A percentile compares a stretch with the other conserved stretches of the same genome.
Conservation (phyloP, 805 yeast species). For the Saturnispora kantuleensis region DNA sequence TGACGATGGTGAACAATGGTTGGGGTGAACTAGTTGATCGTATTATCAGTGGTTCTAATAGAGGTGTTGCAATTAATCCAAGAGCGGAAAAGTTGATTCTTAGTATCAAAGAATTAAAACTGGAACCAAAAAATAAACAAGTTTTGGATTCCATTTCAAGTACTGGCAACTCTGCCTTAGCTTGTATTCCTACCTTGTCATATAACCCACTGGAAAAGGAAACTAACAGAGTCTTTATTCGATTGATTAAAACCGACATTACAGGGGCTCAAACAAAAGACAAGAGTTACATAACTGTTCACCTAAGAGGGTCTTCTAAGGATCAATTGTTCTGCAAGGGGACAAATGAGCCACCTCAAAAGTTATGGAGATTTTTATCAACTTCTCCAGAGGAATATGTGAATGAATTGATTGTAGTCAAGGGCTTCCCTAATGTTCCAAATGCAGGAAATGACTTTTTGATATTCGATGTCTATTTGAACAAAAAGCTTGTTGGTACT, state of each 20-base stretch:
- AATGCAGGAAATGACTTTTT: slow-evolving; percentile 44
- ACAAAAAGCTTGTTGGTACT: slow-evolving; percentile 54
- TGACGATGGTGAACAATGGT: slow-evolving; percentile 45
- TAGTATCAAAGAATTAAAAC: slow-evolving; percentile 62
- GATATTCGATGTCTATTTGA: slow-evolving; percentile 46
- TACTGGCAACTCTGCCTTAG: slow-evolving; percentile 34
- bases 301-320: slow-evolving; percentile 42
- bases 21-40: slow-evolving; percentile 85
- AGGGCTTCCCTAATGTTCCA: slow-evolving; percentile 34
- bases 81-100: slow-evolving; percentile 64
- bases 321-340: slow-evolving; percentile 54
- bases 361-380: slow-evolving; percentile 63
- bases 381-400: slow-evolving; percentile 61
- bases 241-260: slow-evolving; percentile 37
- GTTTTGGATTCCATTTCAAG: slow-evolving; percentile 12
- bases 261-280: slow-evolving; percentile 12
- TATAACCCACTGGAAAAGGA: slow-evolving; percentile 54
- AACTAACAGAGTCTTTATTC: slow-evolving; percentile 52
- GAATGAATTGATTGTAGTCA: slow-evolving; percentile 60
- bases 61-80: slow-evolving; percentile 74
- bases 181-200: slow-evolving; percentile 54
- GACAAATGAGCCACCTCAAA: slow-evolving; percentile 43
- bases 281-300: slow-evolving; percentile 42
- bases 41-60: slow-evolving; percentile 62
- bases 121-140: slow-evolving; percentile 20